phyloP scores from a whole-genome alignment of 441 rosid species.

The Monsonia emarginata region DNA sequence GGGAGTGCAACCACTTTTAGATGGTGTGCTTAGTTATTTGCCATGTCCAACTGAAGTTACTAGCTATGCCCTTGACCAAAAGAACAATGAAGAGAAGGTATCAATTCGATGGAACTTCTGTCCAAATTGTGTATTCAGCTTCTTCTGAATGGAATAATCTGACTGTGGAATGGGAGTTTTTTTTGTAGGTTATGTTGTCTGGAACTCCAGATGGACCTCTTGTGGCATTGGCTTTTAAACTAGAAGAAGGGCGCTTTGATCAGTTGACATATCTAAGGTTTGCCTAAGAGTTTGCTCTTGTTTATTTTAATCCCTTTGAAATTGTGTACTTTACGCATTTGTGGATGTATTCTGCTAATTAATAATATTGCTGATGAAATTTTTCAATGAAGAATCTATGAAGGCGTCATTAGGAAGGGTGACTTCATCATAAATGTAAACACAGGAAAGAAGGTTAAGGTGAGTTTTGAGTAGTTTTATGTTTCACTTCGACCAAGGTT shows the following conservation, averaged over 20 bases:
- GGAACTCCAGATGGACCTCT: constrained; percentile 95
- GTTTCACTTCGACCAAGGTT: background rate
- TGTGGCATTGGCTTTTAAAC: constrained; percentile 96
- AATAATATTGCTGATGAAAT: constrained; percentile 21
- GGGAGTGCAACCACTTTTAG: constrained; percentile 93
- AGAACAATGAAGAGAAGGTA: constrained; percentile 80
- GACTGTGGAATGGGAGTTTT: background rate
- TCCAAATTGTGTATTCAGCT: background rate
- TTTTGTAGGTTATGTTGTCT: constrained; percentile 52
- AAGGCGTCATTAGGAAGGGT: constrained; percentile 91
- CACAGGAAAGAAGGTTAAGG: constrained; percentile 93
- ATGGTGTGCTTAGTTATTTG: constrained; percentile 75
- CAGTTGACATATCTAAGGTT: constrained; percentile 88
- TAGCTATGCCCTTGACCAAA: constrained; percentile 89
- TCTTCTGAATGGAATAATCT: constrained; percentile 3
- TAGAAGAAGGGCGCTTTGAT: constrained; percentile 96
- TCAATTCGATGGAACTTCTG: background rate
- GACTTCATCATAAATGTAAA: constrained; percentile 76
- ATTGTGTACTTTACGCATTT: background rate
- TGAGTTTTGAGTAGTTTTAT: constrained; percentile 22
- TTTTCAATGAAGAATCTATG: constrained; percentile 57
- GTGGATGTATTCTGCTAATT: constrained; percentile 4
- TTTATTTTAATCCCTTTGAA: constrained; percentile 2
- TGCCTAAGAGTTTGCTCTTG: constrained; percentile 1
- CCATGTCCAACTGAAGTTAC: constrained; percentile 86